Percentiles rank a stretch among this genome's conserved stretches.
Evolutionary conservation across 345 rosid species (phyloP).

Genomic region (Streptanthus diversifolius): DNA sequence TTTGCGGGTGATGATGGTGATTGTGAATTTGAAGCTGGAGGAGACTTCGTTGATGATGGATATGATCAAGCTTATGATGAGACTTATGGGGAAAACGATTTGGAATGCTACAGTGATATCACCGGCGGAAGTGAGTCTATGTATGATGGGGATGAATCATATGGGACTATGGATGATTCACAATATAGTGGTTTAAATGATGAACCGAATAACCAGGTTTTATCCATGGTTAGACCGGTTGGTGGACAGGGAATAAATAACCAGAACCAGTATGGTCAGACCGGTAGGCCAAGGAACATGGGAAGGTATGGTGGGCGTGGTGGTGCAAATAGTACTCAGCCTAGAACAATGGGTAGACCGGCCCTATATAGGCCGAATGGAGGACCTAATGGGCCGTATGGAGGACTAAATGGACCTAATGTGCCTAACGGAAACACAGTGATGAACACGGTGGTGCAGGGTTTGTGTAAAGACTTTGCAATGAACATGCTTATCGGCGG

Average conservation of each 20-base stretch:
- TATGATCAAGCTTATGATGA: constrained; percentile 22
- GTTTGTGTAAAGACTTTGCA: constrained; percentile 18
- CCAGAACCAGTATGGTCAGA: constrained; percentile 14
- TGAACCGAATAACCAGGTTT: not conserved
- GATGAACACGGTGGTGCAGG: constrained; percentile 26
- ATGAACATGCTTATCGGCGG: constrained; percentile 21
- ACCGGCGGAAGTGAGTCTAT: constrained; percentile 23
- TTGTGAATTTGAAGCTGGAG: constrained; percentile 8
- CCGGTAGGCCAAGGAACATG: not conserved
- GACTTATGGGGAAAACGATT: constrained; percentile 16
- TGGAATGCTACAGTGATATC: constrained; percentile 6
- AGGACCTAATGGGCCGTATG: constrained; percentile 1
- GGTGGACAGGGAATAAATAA: constrained; percentile 9
- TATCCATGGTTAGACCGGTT: constrained; percentile 6
- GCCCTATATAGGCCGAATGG: constrained; percentile 13
- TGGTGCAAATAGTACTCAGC: not conserved
- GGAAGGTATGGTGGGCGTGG: constrained; percentile 15
- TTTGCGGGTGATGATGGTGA: constrained; percentile 4
- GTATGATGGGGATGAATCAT: constrained; percentile 20
- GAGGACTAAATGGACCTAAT: not conserved
- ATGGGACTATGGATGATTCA: not conserved
- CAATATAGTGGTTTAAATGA: constrained; percentile 3
- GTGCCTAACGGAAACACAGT: not conserved
- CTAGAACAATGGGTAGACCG: not conserved
- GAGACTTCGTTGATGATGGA: not conserved